Conservation (phyloP, 2,329 filamentous ascomycete genomes). For the Huntiella abstrusa region DNA sequence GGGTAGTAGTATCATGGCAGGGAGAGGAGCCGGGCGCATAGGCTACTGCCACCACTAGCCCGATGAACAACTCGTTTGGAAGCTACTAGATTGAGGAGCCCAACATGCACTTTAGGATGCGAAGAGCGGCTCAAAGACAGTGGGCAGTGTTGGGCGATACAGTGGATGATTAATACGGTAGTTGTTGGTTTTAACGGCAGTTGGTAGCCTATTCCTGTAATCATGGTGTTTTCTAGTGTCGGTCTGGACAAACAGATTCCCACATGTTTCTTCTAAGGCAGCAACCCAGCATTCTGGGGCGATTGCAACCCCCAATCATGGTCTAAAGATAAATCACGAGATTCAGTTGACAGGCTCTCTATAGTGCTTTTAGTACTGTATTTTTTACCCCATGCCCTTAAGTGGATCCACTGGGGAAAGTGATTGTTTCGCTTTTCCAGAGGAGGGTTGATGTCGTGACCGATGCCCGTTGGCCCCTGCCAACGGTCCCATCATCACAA, state of each 20-base stretch:
- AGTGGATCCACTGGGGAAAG: background rate
- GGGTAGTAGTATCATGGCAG: background rate
- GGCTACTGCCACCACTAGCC: conserved; percentile 5
- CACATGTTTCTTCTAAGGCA: too few relatives aligned
- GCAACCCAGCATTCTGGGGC: too few relatives aligned
- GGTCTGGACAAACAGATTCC: background rate
- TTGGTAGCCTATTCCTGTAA: background rate
- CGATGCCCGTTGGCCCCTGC: too few relatives aligned
- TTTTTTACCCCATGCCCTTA: background rate
- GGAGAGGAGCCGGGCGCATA: conserved; percentile 1
- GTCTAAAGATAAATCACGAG: too few relatives aligned
- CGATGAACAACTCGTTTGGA: background rate
- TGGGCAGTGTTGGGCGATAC: too few relatives aligned
- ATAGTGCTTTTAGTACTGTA: background rate
- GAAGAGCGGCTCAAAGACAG: too few relatives aligned
- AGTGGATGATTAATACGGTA: too few relatives aligned
- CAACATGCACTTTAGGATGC: background rate
- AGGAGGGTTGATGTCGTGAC: too few relatives aligned
- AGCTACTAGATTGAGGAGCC: background rate
- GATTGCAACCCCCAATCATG: too few relatives aligned
- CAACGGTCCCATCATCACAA: too few relatives aligned
- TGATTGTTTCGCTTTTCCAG: background rate
- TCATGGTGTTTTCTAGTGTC: background rate
- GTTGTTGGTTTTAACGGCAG: too few relatives aligned
- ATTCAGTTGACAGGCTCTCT: too few relatives aligned